These are phyloP conservation scores for Lagenaria siceraria DNA, from an alignment of 306 rosid species.

Conservation along the genomic window DNA sequence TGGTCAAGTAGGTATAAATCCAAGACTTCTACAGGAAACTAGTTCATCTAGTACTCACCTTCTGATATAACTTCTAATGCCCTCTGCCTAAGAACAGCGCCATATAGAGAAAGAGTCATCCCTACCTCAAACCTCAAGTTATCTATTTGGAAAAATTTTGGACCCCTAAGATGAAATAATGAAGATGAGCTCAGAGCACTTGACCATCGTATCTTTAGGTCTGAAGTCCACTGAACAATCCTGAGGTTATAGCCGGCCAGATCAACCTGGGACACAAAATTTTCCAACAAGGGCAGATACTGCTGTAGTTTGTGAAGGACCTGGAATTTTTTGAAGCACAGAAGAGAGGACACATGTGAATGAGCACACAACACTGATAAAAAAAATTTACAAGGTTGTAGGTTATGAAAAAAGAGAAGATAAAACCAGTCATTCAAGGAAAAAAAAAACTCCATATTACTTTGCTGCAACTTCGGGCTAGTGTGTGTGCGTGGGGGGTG, in stretches of 20 bases:
- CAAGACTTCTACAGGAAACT: not conserved
- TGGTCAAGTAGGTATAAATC: constrained; percentile 2
- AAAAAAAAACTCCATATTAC: not conserved
- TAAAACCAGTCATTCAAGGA: not conserved
- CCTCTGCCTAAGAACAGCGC: constrained; percentile 53
- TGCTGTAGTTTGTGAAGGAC: constrained; percentile 46
- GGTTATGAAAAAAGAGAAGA: not conserved
- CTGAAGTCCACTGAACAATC: constrained; percentile 27
- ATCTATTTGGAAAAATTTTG: constrained; percentile 42
- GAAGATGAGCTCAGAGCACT: constrained; percentile 46
- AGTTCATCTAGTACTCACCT: constrained; percentile 25
- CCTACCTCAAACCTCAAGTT: constrained; percentile 50
- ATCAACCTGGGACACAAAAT: constrained; percentile 26
- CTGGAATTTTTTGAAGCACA: constrained; percentile 24
- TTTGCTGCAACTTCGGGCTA: not conserved
- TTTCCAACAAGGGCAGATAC: constrained; percentile 67
- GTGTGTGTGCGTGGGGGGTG: not conserved
- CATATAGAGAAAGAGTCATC: constrained; percentile 56
- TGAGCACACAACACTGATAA: not conserved
- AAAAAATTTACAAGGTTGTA: not conserved
- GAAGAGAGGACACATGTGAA: not conserved
- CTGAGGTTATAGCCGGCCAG: constrained; percentile 7
- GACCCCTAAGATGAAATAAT: constrained; percentile 36
- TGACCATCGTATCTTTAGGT: constrained; percentile 53
- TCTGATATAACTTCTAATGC: constrained; percentile 50